Percentiles rank a stretch among this genome's conserved stretches.
These are phyloP conservation scores for Colletotrichum paranaense DNA, from an alignment of 2,329 filamentous ascomycete genomes.

Conservation along the genomic window DNA sequence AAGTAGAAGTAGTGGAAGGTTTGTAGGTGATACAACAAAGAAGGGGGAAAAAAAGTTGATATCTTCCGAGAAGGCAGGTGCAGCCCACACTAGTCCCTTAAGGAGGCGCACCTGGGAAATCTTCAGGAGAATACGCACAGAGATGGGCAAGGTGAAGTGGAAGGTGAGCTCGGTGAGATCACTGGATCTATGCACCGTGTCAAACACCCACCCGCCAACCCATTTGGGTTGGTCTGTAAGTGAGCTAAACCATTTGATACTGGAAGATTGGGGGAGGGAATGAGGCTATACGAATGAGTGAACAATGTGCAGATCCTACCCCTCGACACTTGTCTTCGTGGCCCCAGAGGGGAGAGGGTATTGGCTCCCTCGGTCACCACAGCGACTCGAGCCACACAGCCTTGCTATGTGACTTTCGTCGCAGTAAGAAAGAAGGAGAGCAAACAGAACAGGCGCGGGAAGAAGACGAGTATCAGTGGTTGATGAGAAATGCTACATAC, in stretches of 20 bases:
- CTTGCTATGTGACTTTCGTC: not conserved
- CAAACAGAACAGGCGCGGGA: not conserved
- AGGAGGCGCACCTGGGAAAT: not conserved
- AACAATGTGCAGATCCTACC: not conserved
- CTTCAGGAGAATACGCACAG: not conserved
- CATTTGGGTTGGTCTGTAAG: not conserved
- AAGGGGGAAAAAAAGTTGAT: not conserved
- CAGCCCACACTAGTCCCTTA: not conserved
- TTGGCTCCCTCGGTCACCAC: not conserved
- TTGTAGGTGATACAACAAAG: not conserved
- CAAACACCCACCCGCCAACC: not conserved
- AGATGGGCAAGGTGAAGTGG: not conserved
- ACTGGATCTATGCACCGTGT: not conserved
- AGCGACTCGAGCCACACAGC: not conserved
- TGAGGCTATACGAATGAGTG: not conserved
- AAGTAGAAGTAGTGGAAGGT: not conserved
- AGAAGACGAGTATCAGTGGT: too few species aligned
- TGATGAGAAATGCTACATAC: not conserved
- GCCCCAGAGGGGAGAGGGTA: not conserved
- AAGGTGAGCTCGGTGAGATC: not conserved
- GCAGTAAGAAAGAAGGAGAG: too few species aligned
- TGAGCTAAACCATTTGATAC: not conserved
- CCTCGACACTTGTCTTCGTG: not conserved
- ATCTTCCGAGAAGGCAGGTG: slow-evolving; percentile 7
- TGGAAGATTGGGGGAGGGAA: not conserved